phyloP scores from a whole-genome alignment of 2,329 filamentous ascomycete species.

The Sclerotiophoma versabilis region DNA sequence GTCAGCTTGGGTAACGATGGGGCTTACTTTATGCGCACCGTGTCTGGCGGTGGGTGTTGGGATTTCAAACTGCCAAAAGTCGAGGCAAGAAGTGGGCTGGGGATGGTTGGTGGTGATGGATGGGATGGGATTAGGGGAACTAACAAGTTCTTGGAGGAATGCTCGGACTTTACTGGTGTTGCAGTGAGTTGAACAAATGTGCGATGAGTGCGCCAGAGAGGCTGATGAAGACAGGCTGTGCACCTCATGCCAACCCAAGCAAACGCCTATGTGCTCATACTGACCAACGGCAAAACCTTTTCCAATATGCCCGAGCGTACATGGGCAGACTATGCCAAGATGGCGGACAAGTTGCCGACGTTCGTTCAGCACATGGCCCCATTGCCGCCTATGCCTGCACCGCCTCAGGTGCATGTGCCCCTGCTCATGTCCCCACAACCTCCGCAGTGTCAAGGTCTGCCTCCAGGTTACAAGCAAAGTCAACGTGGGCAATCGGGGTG shows the following conservation, averaged over 20 bases:
- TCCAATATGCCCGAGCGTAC: slow-evolving; percentile 44
- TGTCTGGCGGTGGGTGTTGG: slow-evolving; percentile 42
- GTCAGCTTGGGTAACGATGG: slow-evolving; percentile 40
- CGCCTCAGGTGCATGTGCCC: background rate
- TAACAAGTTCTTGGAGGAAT: slow-evolving; percentile 37
- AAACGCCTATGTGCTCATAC: slow-evolving; percentile 37
- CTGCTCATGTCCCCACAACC: background rate
- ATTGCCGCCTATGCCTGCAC: slow-evolving; percentile 33
- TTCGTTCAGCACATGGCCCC: slow-evolving; percentile 30
- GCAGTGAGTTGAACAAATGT: slow-evolving; percentile 29
- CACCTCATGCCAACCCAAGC: slow-evolving; percentile 38
- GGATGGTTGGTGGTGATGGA: slow-evolving; percentile 21
- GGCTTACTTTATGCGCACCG: slow-evolving; percentile 43
- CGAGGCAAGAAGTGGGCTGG: slow-evolving; percentile 20
- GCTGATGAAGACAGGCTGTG: slow-evolving; percentile 27
- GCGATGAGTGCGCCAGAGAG: background rate
- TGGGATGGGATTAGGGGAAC: slow-evolving; percentile 37
- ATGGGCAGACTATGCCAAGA: slow-evolving; percentile 43
- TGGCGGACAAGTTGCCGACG: slow-evolving; percentile 32
- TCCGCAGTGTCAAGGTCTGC: background rate
- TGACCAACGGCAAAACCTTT: slow-evolving; percentile 38
- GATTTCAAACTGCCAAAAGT: slow-evolving; percentile 30
- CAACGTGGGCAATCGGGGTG: slow-evolving; percentile 1
- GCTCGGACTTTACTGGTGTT: slow-evolving; percentile 29
- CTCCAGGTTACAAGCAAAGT: slow-evolving; percentile 2